Percentiles rank a stretch among this genome's conserved stretches.
These are phyloP conservation scores for Pseudocercospora pini-densiflorae DNA, from an alignment of 2,329 filamentous ascomycete genomes.

Conservation along the genomic window DNA sequence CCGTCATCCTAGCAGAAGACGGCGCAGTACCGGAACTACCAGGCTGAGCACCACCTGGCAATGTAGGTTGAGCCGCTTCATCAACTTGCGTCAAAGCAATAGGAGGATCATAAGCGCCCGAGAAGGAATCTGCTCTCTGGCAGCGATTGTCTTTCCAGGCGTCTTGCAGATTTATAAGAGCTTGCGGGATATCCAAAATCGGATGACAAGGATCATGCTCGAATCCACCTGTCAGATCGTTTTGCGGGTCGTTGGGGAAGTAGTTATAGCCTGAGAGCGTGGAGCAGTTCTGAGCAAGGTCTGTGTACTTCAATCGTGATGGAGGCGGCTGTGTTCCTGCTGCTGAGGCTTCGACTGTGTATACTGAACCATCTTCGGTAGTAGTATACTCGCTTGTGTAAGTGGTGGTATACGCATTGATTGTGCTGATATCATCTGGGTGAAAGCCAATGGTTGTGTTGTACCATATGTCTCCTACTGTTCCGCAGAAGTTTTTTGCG, in stretches of 20 bases:
- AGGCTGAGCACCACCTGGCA: constrained; percentile 13
- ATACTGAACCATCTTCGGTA: not conserved
- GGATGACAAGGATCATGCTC: constrained; percentile 19
- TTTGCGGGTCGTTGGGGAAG: constrained; percentile 19
- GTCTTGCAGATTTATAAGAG: constrained; percentile 13
- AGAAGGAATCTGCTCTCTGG: constrained; percentile 1
- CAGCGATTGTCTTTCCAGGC: constrained; percentile 17
- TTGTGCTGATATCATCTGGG: constrained; percentile 17
- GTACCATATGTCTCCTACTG: constrained; percentile 14
- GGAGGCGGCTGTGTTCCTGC: constrained; percentile 11
- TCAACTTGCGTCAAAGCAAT: constrained; percentile 16
- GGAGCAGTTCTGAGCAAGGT: constrained; percentile 20
- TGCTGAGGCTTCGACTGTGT: not conserved
- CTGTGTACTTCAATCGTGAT: constrained; percentile 13
- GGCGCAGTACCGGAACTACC: constrained; percentile 6
- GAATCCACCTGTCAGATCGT: constrained; percentile 10
- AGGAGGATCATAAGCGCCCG: constrained; percentile 22
- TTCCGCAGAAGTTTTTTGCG: constrained; percentile 18
- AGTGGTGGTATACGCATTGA: constrained; percentile 12
- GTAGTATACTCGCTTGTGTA: constrained; percentile 7
- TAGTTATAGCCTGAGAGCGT: constrained; percentile 16
- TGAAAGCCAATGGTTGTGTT: constrained; percentile 21
- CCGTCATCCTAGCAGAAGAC: not conserved
- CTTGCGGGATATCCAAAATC: constrained; percentile 11
- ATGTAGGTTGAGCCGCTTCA: constrained; percentile 12